Conservation (phyloP, 176 grass and related monocot genomes). For the Guadua angustifolia region DNA sequence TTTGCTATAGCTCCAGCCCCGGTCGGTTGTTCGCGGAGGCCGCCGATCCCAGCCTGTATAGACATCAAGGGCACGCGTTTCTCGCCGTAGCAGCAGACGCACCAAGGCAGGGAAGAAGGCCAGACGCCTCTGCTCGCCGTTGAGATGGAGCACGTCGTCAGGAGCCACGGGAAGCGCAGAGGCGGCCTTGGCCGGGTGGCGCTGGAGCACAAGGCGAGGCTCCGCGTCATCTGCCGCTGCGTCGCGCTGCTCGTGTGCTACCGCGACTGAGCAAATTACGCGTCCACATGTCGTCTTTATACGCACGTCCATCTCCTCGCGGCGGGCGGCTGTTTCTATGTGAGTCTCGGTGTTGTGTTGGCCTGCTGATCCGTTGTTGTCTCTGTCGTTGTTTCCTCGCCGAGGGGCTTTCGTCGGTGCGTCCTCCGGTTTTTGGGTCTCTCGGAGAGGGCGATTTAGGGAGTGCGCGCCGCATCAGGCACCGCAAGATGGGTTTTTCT, state of each 20-base stretch:
- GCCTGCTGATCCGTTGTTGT: neutral
- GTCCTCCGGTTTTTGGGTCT: neutral
- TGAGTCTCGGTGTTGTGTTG: neutral
- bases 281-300: neutral
- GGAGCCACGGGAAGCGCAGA: constrained; percentile 9
- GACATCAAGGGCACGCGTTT: neutral
- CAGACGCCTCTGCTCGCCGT: neutral
- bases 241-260: constrained; percentile 46
- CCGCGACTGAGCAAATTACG: constrained; percentile 7
- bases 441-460: neutral
- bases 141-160: constrained; percentile 31
- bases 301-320: neutral
- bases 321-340: neutral
- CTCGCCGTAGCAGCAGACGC: neutral
- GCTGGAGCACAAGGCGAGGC: constrained; percentile 46
- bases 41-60: neutral
- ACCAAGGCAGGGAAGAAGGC: neutral
- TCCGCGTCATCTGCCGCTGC: constrained; percentile 56
- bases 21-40: too few relatives aligned
- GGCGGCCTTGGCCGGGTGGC: constrained; percentile 37
- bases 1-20: neutral
- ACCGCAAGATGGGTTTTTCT: neutral
- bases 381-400: constrained; percentile 13
- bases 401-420: neutral
- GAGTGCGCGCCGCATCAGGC: neutral